Evolutionary conservation across 208 protist genomes (phyloP), one percentile per base, ranked within the genome.

Genomic region (Acanthamoeba triangularis): DNA sequence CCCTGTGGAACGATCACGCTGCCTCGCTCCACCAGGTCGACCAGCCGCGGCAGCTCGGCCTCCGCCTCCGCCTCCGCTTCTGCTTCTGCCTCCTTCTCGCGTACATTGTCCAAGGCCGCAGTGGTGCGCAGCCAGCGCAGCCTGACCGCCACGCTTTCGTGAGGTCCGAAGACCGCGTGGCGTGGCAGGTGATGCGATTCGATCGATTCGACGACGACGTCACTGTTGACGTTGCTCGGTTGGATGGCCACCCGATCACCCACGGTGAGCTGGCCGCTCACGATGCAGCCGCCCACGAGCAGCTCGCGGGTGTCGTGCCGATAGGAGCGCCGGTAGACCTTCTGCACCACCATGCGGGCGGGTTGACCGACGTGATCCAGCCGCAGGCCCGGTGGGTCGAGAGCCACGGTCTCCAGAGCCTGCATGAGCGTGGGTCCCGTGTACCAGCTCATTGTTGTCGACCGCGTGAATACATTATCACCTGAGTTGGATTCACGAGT

Each of bases 381-480:
- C 25, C 8, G 37, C 23, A 49, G 1, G 37, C 14, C 41, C 47
- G 20, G 5, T 10, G 28, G 78, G 37, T 37, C n/a, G 95, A 98
- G 97, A 41, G 98, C 97, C n/a, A 99, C 85, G 91, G 97, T 97
- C 96, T 99, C 98, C 93, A 99, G 97, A n/a, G 98, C 98, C 93
- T 99, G 98, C 63, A 99, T 76, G 47, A 99, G 97, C 74, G 97
- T 99, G 20, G 96, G 96, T 33, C 98, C 98, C 95, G 98, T 99
- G 95, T 98, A 99, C 99, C 99, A 99, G 84, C 85, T 25, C 98
- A 99, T 99, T 96, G 98, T 99, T n/a, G 93, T 82, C 23, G 99
- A 99, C 23, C 30, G 82, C 56, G 98, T 97, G n/a, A 99, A 76
- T 96, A 99, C 97, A 98, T 99, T 99, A 95, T 99, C 99, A 96